Conservation (phyloP, 179 eudicot genomes). For the Spinacia oleracea region DNA sequence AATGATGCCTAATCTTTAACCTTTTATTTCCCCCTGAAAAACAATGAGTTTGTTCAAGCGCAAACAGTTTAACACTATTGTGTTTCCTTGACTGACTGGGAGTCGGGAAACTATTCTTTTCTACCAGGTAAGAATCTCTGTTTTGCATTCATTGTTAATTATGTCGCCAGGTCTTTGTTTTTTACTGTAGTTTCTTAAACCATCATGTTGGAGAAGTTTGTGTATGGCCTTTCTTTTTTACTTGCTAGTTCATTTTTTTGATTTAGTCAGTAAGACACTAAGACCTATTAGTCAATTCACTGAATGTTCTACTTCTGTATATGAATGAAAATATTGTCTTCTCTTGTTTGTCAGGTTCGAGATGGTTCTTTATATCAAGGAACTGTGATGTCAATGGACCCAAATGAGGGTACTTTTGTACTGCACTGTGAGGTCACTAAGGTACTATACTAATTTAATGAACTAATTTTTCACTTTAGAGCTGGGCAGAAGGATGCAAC, state of each 20-base stretch:
- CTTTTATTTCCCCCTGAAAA: conserved; percentile 11
- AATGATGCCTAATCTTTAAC: background rate
- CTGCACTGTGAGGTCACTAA: conserved; percentile 68
- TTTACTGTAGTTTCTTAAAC: background rate
- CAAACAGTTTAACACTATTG: conserved; percentile 64
- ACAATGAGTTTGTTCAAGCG: conserved; percentile 77
- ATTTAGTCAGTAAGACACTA: too few species aligned
- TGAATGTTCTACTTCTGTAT: background rate
- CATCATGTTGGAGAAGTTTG: background rate
- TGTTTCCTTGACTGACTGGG: conserved; percentile 83
- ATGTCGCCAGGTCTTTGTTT: background rate
- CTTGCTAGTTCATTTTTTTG: background rate
- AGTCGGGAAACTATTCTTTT: conserved; percentile 87
- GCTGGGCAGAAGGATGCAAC: background rate
- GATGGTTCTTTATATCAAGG: conserved; percentile 95
- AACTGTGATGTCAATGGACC: conserved; percentile 91
- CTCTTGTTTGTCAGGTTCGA: conserved; percentile 56
- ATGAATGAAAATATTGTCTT: conserved; percentile 10
- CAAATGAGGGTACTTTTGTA: conserved; percentile 86
- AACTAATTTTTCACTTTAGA: conserved; percentile 2
- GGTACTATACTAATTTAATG: conserved; percentile 39
- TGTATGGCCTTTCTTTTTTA: background rate
- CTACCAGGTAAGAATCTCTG: conserved; percentile 61
- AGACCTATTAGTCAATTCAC: too few species aligned
- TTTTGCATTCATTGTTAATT: conserved; percentile 3